These are phyloP conservation scores for Ganoderma lingzhi DNA, from an alignment of 1,284 basidiomycete genomes.

Conservation along the genomic window DNA sequence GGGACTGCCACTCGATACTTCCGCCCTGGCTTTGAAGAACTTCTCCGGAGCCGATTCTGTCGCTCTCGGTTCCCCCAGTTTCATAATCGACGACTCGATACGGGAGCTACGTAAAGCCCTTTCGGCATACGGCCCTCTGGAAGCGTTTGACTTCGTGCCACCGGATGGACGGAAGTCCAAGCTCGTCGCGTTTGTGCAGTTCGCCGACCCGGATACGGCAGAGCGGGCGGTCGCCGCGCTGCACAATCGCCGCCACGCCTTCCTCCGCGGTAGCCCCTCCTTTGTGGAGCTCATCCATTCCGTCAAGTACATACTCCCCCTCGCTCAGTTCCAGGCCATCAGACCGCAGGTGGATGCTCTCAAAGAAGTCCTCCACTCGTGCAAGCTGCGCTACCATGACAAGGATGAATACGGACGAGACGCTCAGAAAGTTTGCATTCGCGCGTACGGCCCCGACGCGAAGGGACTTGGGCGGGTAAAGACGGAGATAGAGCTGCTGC, in stretches of 20 bases:
- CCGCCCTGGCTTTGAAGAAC: conserved; percentile 19
- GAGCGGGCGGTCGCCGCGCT: conserved; percentile 32
- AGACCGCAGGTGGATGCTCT: conserved; percentile 43
- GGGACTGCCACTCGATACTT: conserved; percentile 32
- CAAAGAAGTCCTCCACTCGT: conserved; percentile 34
- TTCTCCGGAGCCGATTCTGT: conserved; percentile 33
- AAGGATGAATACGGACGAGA: conserved; percentile 32
- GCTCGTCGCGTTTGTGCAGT: conserved; percentile 40
- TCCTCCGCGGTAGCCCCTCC: conserved; percentile 33
- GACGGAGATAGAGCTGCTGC: conserved; percentile 43
- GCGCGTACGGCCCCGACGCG: conserved; percentile 48
- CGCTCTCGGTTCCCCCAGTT: conserved; percentile 30
- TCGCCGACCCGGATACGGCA: conserved; percentile 36
- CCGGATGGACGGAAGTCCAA: conserved; percentile 28
- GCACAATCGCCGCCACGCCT: conserved; percentile 29
- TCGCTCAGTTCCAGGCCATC: conserved; percentile 36
- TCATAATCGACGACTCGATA: conserved; percentile 21
- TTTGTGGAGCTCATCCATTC: conserved; percentile 41
- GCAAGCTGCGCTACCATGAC: conserved; percentile 46
- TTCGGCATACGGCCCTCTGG: conserved; percentile 29
- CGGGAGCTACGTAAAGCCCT: conserved; percentile 27
- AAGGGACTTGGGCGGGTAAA: conserved; percentile 46
- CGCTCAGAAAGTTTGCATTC: conserved; percentile 44
- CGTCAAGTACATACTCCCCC: conserved; percentile 38
- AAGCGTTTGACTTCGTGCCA: conserved; percentile 37